Base-by-base conservation (phyloP, 441 rosid species). In the Erodium chrysanthum region DNA sequence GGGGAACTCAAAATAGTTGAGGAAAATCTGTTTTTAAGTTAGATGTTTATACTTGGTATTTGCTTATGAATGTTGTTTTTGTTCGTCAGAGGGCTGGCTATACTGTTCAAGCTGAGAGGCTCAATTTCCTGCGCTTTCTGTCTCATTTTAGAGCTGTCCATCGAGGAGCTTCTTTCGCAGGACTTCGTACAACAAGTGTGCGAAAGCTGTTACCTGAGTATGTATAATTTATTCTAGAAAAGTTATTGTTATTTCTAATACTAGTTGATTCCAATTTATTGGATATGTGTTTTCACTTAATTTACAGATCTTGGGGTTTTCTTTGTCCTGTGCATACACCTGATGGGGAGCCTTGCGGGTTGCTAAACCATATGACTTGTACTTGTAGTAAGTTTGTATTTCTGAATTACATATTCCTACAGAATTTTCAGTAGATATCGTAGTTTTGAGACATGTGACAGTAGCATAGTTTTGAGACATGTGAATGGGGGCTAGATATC, bases 241-340 rank as follows among this genome's bases (percentile, higher is more conserved):
- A 29, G 71, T 61, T 31, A 9, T 62, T 48, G 64, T 71, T 63
- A 46, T 71, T 61, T 76, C 33, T 29, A 12, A 40, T 15, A 65
- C 46, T 25, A 25, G 20, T 62, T 25, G 1, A 58, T 58, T 22
- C 29, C 27, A 58, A 58, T 9, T 20, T 9, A 58, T 58, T 20
- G 27, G 15, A 64, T 61, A 62, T 65, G 68, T 67, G 54, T 54
- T 62, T n/a, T 42, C 54, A 66, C 25, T 66, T 52, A 22, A 69
- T 69, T 68, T 67, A 75, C 85, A 91, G 96, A 82, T 91, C 99
- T 44, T 94, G 97, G 97, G 99, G 99, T 67, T 94, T 91, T 75
- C 97, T 94, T 77, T 91, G 99, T 76, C 99, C 97, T 61, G 97
- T 91, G 65, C 97, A 89, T 81, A 94, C 99, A 65, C 99, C 99